These are phyloP conservation scores for Funneliformis mosseae DNA, from an alignment of 192 early-diverging fungal species.

Conservation along the genomic window DNA sequence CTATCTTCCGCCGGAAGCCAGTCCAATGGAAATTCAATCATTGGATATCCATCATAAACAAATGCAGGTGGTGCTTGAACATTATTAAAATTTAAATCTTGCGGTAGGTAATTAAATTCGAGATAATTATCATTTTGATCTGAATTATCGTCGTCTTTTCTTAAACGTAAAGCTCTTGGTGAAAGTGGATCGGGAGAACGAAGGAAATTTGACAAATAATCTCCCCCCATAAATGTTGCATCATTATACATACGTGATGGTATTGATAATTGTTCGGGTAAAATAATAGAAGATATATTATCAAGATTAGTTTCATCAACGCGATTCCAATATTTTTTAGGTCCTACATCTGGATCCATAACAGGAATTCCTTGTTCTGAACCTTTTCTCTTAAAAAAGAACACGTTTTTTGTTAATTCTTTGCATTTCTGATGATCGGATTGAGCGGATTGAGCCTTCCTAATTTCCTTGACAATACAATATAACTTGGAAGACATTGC, in stretches of 20 bases:
- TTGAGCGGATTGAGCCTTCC: background rate
- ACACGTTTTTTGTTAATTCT: no score
- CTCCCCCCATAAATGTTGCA: background rate
- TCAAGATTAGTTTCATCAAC: background rate
- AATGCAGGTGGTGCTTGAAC: background rate
- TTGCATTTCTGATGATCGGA: background rate
- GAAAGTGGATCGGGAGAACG: background rate
- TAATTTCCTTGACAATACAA: conserved; percentile 1
- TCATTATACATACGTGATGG: conserved; percentile 1
- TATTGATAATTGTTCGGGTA: conserved; percentile 6
- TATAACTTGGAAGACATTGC: conserved; percentile 54
- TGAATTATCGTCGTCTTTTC: background rate
- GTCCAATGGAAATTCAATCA: background rate
- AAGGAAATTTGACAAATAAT: conserved; percentile 15
- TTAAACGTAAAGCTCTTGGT: background rate
- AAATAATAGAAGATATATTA: background rate
- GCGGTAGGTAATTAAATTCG: conserved; percentile 9
- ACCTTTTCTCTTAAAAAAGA: background rate
- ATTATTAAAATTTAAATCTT: conserved; percentile 18
- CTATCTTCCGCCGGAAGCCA: background rate
- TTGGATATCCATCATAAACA: background rate
- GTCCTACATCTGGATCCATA: background rate
- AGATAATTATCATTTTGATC: background rate
- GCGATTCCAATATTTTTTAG: conserved; percentile 1
- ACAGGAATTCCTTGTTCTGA: background rate